Conservation (phyloP, 1,284 basidiomycete species). For the Heterobasidion irregulare region DNA sequence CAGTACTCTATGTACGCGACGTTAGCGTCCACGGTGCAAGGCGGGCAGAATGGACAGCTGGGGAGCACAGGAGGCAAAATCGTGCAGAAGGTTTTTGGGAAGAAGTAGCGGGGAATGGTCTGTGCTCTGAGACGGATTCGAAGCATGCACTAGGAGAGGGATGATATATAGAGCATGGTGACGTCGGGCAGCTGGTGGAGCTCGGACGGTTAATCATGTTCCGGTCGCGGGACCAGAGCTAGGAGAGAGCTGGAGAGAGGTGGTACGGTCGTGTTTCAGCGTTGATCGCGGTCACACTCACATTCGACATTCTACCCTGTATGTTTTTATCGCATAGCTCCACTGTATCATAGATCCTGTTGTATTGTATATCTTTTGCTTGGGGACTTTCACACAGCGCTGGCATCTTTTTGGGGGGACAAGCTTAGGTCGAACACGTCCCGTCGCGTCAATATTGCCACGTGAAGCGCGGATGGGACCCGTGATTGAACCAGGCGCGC, state of each 20-base stretch:
- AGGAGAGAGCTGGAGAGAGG: neutral
- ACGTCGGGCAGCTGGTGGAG: neutral
- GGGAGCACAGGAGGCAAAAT: slow-evolving; percentile 18
- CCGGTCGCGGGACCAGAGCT: neutral
- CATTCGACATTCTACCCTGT: neutral
- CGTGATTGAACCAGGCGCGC: no score
- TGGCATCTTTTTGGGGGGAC: no score
- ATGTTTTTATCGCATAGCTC: neutral
- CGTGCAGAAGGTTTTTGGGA: slow-evolving; percentile 22
- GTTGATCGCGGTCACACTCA: neutral
- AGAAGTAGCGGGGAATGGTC: slow-evolving; percentile 4
- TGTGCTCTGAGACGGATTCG: no score
- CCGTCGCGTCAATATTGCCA: no score
- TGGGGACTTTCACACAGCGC: neutral
- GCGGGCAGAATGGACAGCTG: slow-evolving; percentile 13
- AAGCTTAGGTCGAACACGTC: no score
- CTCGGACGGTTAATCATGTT: neutral
- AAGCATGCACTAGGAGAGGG: no score
- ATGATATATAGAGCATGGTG: no score
- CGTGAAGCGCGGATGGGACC: no score
- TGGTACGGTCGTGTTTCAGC: neutral
- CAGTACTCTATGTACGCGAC: slow-evolving; percentile 57
- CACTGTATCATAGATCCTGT: slow-evolving; percentile 1
- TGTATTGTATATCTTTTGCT: neutral
- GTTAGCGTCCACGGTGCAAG: slow-evolving; percentile 26